These are phyloP conservation scores for Themeda triandra DNA, from an alignment of 176 grass and related monocot genomes.

Conservation along the genomic window DNA sequence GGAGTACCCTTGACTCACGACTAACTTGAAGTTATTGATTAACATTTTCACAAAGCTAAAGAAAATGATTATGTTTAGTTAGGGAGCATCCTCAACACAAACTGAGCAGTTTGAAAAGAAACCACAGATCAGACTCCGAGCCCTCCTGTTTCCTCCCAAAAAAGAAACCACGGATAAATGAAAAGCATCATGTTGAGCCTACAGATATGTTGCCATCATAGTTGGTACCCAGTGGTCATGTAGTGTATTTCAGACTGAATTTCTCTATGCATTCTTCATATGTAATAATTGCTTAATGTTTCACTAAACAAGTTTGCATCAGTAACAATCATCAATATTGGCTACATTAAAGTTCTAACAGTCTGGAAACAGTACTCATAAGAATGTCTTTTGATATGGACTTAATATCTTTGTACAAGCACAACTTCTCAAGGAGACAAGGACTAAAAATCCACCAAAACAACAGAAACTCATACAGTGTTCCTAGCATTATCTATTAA, in stretches of 20 bases:
- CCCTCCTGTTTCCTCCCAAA: too few species aligned
- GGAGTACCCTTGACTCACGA: background rate
- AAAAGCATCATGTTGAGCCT: background rate
- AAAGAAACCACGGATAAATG: background rate
- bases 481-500: background rate
- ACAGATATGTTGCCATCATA: background rate
- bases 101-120: background rate
- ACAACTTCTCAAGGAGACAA: background rate
- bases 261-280: background rate
- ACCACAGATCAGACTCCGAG: background rate
- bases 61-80: background rate
- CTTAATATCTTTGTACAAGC: constrained; percentile 1
- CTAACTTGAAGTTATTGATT: background rate
- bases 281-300: background rate
- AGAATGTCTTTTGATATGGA: background rate
- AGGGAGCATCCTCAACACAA: background rate
- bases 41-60: background rate
- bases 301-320: background rate
- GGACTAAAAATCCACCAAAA: background rate
- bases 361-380: background rate
- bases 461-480: background rate
- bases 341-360: background rate
- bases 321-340: background rate
- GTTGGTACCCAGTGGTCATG: background rate
- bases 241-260: background rate